Evolutionary conservation across 164 flowering plant species (phyloP).

Genomic region (Stephania cephalantha): DNA sequence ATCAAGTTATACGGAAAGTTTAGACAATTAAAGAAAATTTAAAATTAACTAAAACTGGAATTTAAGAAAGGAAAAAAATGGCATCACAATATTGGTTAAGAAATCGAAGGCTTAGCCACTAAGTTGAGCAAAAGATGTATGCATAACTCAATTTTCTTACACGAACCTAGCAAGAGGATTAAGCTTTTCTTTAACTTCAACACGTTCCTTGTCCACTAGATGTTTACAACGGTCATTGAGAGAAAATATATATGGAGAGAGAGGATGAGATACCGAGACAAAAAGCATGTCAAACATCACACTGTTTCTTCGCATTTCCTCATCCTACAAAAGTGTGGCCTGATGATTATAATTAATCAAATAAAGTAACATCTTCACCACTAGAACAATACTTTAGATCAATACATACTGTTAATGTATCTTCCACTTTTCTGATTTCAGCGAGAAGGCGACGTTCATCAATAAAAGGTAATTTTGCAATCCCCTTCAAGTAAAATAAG

Average conservation of each 20-base stretch:
- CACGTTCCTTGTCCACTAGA: constrained; percentile 47
- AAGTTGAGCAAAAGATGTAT: neutral
- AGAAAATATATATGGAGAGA: constrained; percentile 77
- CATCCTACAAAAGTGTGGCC: constrained; percentile 46
- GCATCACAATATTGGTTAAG: neutral
- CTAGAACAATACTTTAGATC: neutral
- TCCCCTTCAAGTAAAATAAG: constrained; percentile 46
- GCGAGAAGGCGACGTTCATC: constrained; percentile 84
- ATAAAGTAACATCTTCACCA: neutral
- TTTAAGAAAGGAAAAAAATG: neutral
- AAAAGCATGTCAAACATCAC: constrained; percentile 85
- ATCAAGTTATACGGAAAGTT: neutral
- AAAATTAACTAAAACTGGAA: too few relatives aligned
- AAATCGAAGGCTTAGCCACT: neutral
- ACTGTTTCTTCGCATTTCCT: constrained; percentile 83
- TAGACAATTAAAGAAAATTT: too few relatives aligned
- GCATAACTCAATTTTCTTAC: neutral
- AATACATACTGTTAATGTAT: constrained; percentile 65
- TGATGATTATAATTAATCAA: constrained; percentile 1
- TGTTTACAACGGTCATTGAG: constrained; percentile 69
- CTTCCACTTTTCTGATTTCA: constrained; percentile 70
- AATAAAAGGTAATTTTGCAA: constrained; percentile 95
- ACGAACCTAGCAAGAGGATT: constrained; percentile 77
- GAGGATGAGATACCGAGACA: constrained; percentile 62
- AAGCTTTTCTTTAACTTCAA: constrained; percentile 50